Evolutionary conservation across 768 basidiomycete species (phyloP).

Genomic region (Amylocystis lapponica): DNA sequence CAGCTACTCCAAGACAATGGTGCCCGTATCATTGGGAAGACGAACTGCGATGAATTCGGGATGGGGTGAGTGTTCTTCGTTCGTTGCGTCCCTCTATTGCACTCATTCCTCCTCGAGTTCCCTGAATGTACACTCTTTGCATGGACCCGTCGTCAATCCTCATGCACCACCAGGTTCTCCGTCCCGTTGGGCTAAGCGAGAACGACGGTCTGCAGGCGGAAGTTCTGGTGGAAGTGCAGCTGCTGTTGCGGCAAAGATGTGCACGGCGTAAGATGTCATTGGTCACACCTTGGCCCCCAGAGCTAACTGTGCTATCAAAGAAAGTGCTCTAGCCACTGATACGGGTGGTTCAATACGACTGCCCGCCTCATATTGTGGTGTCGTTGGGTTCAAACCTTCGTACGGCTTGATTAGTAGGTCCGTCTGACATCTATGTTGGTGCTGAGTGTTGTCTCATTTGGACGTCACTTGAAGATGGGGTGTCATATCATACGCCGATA

Average conservation of each 20-base stretch:
- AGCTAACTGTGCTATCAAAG: background rate
- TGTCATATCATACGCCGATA: constrained; percentile 89
- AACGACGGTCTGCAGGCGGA: constrained; percentile 74
- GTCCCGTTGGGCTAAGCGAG: constrained; percentile 19
- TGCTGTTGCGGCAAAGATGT: constrained; percentile 81
- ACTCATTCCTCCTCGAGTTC: constrained; percentile 37
- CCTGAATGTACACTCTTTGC: constrained; percentile 63
- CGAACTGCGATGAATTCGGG: constrained; percentile 97
- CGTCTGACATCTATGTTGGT: background rate
- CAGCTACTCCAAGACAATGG: constrained; percentile 52
- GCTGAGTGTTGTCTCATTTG: background rate
- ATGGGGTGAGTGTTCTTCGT: constrained; percentile 69
- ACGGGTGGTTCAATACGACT: constrained; percentile 93
- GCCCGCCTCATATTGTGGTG: constrained; percentile 91
- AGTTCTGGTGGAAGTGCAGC: constrained; percentile 96
- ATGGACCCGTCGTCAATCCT: constrained; percentile 82
- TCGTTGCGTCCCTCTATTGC: background rate
- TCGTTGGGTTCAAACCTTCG: constrained; percentile 91
- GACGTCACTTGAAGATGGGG: constrained; percentile 56
- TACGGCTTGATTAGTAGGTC: constrained; percentile 89
- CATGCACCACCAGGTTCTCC: constrained; percentile 27
- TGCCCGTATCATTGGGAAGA: constrained; percentile 77
- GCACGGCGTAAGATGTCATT: constrained; percentile 59
- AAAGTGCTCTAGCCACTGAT: constrained; percentile 87
- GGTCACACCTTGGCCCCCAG: background rate